phyloP scores from a whole-genome alignment of 2,329 filamentous ascomycete species.

The Aspergillus udagawae region DNA sequence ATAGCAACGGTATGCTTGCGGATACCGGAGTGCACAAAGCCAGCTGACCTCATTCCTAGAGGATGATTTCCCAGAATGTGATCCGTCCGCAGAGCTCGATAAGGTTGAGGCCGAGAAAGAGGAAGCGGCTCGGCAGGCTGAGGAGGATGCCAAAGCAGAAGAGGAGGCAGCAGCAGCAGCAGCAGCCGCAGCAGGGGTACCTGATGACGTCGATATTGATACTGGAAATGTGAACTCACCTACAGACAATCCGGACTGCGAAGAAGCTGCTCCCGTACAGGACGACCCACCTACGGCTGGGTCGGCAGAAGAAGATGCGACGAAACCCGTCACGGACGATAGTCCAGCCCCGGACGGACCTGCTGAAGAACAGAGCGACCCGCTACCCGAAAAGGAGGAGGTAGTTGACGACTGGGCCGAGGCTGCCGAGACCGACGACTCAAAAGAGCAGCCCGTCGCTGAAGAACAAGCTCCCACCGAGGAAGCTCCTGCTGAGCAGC shows the following conservation, averaged over 20 bases:
- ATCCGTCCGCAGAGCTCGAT: slow-evolving; percentile 27
- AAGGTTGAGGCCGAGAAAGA: slow-evolving; percentile 33
- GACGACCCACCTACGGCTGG: slow-evolving; percentile 5
- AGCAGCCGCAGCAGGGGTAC: slow-evolving; percentile 6
- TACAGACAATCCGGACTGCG: slow-evolving; percentile 1
- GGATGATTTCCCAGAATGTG: slow-evolving; percentile 32
- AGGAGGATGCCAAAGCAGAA: slow-evolving; percentile 28
- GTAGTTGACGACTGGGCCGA: slow-evolving; percentile 3
- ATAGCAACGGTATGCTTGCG: slow-evolving; percentile 21
- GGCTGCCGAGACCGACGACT: not conserved
- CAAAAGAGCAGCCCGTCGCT: slow-evolving; percentile 3
- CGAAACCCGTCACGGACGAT: slow-evolving; percentile 12
- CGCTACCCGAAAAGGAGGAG: slow-evolving; percentile 5
- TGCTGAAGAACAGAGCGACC: slow-evolving; percentile 10
- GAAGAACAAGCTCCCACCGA: slow-evolving; percentile 14
- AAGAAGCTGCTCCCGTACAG: not conserved
- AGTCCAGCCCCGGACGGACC: not conserved
- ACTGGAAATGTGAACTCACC: slow-evolving; percentile 4
- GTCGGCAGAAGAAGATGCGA: slow-evolving; percentile 5
- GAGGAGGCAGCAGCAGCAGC: slow-evolving; percentile 17
- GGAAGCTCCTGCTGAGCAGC: slow-evolving; percentile 13
- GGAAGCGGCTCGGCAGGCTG: slow-evolving; percentile 28
- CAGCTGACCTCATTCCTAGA: slow-evolving; percentile 21
- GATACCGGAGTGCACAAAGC: slow-evolving; percentile 1
- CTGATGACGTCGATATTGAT: slow-evolving; percentile 8